Evolutionary conservation across 2,329 filamentous ascomycete species (phyloP).

Genomic region (Gyromitra esculenta): DNA sequence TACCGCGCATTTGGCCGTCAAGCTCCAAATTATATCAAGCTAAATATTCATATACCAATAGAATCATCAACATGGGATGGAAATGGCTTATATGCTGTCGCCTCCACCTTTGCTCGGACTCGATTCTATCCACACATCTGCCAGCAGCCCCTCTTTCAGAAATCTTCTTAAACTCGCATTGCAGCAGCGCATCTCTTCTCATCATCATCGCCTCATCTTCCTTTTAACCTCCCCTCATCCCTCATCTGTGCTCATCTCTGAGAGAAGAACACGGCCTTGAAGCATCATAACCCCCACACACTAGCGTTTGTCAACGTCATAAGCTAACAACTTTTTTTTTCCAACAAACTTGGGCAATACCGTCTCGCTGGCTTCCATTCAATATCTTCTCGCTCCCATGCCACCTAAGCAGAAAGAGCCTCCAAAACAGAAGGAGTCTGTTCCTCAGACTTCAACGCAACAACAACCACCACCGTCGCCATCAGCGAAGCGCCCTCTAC

Average conservation of each 20-base stretch:
- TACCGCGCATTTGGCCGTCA: conserved; percentile 12
- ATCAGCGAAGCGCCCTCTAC: conserved; percentile 62
- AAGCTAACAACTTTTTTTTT: conserved; percentile 13
- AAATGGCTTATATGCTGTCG: conserved; percentile 33
- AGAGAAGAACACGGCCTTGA: conserved; percentile 35
- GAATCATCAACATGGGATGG: conserved; percentile 22
- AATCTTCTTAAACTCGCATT: conserved; percentile 43
- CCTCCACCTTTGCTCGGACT: conserved; percentile 27
- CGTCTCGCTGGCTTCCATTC: conserved; percentile 51
- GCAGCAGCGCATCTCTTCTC: conserved; percentile 46
- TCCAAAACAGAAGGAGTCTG: conserved; percentile 42
- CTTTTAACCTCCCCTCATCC: conserved; percentile 24
- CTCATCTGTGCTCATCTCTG: conserved; percentile 42
- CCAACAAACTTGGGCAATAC: conserved; percentile 21
- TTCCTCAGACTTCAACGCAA: conserved; percentile 47
- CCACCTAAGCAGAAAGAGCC: conserved; percentile 56
- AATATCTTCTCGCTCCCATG: conserved; percentile 53
- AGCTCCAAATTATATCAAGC: conserved; percentile 27
- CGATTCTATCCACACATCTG: conserved; percentile 13
- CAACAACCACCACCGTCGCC: conserved; percentile 59
- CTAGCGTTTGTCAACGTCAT: conserved; percentile 33
- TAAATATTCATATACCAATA: conserved; percentile 37
- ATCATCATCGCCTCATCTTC: conserved; percentile 28
- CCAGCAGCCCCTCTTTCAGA: conserved; percentile 9
- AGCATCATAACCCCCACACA: conserved; percentile 26